Percentiles rank a stretch among this genome's conserved stretches.
phyloP scores from a whole-genome alignment of 257 asterid species.

The Gardenia jasminoides region DNA sequence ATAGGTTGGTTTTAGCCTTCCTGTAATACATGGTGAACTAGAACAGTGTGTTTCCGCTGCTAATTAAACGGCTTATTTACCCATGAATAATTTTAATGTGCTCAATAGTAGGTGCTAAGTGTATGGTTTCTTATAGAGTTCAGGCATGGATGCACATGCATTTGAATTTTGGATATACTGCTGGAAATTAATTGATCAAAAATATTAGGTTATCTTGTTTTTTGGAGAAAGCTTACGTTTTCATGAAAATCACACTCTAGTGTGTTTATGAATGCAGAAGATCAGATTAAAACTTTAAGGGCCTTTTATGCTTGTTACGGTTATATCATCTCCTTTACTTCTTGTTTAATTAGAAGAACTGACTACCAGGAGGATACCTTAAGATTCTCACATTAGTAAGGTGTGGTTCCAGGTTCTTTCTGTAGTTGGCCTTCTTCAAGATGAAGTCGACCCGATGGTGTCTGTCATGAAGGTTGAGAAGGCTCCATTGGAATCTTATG shows the following conservation, averaged over 20 bases:
- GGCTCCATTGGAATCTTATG: conserved; percentile 94
- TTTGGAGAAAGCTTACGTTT: not conserved
- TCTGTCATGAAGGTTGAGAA: conserved; percentile 99
- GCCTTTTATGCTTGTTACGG: not conserved
- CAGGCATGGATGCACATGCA: not conserved
- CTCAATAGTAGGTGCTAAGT: not conserved
- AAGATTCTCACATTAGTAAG: not conserved
- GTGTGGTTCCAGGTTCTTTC: conserved; percentile 70
- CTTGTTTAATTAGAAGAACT: not conserved
- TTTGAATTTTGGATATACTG: not conserved
- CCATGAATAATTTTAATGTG: not conserved
- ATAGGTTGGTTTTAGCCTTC: not conserved
- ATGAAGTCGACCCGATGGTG: conserved; percentile 94
- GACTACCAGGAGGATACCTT: not conserved
- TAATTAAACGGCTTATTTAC: not conserved
- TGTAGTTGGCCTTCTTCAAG: conserved; percentile 93
- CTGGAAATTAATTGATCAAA: not conserved
- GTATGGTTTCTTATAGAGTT: not conserved
- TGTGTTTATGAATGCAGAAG: not conserved
- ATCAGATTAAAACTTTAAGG: not conserved
- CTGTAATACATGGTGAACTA: not conserved
- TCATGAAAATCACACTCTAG: not conserved
- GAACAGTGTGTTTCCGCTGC: not conserved
- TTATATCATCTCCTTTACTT: not conserved
- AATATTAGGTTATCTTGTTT: no score